Evolutionary conservation across 108 stramenopile genomes (phyloP).

Genomic region (Skeletonema menzelii): DNA sequence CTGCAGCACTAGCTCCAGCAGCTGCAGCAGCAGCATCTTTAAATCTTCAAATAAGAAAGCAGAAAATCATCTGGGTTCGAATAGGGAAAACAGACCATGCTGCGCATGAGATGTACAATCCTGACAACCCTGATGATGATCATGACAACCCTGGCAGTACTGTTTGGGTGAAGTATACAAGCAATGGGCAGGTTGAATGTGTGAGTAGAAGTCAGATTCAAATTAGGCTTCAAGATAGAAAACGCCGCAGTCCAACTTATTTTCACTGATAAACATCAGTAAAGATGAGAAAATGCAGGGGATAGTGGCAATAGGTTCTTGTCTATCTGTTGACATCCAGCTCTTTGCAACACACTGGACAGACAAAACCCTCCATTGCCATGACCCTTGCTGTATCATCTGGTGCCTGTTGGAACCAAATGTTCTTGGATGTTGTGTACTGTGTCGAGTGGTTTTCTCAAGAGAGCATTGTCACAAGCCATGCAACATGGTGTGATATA

Average conservation of each 20-base stretch:
- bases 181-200: background rate
- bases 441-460: no score
- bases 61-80: background rate
- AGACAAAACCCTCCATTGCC: background rate
- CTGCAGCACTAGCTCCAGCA: background rate
- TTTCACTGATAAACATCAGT: background rate
- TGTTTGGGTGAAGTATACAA: background rate
- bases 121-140: background rate
- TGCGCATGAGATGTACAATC: background rate
- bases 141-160: background rate
- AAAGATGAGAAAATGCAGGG: background rate
- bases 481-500: no score
- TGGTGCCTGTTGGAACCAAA: no score
- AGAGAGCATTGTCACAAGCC: no score
- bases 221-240: background rate
- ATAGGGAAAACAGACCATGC: background rate
- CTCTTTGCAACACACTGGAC: no score
- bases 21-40: background rate
- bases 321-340: no score
- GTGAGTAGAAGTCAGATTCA: background rate
- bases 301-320: background rate
- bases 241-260: background rate
- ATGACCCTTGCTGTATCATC: background rate
- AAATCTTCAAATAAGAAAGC: background rate
- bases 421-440: no score